phyloP scores from a whole-genome alignment of 805 yeast species.

The Barnettozyma siamensis region DNA sequence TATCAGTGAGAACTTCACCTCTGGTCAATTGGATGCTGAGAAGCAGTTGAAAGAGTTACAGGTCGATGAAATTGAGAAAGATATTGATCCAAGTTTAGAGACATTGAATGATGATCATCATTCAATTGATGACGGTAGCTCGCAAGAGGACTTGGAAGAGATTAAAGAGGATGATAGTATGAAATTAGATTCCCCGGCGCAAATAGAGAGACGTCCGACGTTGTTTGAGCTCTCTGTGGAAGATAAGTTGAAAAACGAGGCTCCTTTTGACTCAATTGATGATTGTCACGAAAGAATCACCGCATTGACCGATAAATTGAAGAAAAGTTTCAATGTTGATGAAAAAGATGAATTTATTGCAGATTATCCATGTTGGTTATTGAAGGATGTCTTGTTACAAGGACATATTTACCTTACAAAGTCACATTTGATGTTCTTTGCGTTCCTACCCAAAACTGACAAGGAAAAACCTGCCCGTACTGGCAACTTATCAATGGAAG shows the following conservation, averaged over 20 bases:
- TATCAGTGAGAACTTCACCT: slow-evolving; percentile 15
- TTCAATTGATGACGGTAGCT: neutral
- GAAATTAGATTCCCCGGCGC: neutral
- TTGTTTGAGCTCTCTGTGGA: slow-evolving; percentile 28
- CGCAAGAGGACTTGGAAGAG: slow-evolving; percentile 1
- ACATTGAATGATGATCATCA: no score
- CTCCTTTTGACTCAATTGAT: neutral
- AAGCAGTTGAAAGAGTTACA: slow-evolving; percentile 1
- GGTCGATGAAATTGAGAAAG: neutral
- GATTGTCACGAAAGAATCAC: slow-evolving; percentile 23
- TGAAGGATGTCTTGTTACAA: slow-evolving; percentile 76
- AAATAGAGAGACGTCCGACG: slow-evolving; percentile 11
- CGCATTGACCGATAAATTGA: slow-evolving; percentile 32
- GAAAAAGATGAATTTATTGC: slow-evolving; percentile 49
- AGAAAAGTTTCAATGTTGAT: slow-evolving; percentile 37
- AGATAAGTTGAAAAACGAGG: slow-evolving; percentile 8
- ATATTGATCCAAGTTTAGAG: neutral
- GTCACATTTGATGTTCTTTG: slow-evolving; percentile 63
- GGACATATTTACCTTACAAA: slow-evolving; percentile 78
- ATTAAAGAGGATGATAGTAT: slow-evolving; percentile 4
- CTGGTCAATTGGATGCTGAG: neutral
- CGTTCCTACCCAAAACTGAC: slow-evolving; percentile 61
- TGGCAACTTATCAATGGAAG: slow-evolving; percentile 45
- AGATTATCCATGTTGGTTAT: slow-evolving; percentile 74
- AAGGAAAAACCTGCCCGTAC: slow-evolving; percentile 38